Evolutionary conservation across 768 basidiomycete species (phyloP), one percentile per base, ranked within the genome.

Genomic region (Hygrophoropsis aurantiaca): DNA sequence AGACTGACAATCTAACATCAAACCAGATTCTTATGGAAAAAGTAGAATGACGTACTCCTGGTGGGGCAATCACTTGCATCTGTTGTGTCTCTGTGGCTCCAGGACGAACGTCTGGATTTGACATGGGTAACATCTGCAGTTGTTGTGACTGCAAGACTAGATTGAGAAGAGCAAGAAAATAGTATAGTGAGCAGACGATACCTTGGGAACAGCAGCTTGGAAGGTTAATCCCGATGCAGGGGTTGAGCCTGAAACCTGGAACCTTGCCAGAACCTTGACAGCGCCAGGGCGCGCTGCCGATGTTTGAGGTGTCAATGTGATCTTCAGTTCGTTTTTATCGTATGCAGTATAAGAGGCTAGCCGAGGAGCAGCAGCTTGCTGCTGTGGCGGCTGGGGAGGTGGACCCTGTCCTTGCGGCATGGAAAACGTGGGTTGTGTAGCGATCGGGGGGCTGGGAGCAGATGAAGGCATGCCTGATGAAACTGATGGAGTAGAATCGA

Each of bases 201-300:
- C 94, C 79, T 92, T 95, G 3, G 95, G 95, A 7, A 99, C 95
- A 7, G 95, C 97, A 33, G 94, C 97, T 64, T 98, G 97, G 74
- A 99, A 97, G 59, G 85, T 93, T 39, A 99, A 70, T 1, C 81
- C 82, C 5, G 74, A 73, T 2, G 76, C 83, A 5, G 76, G 44
- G 16, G 69, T 75, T 3, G 62, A 62, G 13, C 82, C 85, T 2
- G 78, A 71, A 3, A 84, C 79, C 48, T 88, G 84, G 74, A 99
- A 98, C 44, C 85, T 78, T 16, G 92, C 94, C 47, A 94, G 69
- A 52, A 98, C 88, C 69, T 94, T 89, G 19, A 95, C 86, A 35
- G 95, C 73, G 32, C 92, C 94, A n/a, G 92, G 90, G 51, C 87
- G 84, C 39, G 81, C 69, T 8, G 85, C 63, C 20, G 87, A 87